A percentile compares a stretch with the other conserved stretches of the same genome.
Evolutionary conservation across 75 land plant species (phyloP).

Genomic region (Pseudotsuga menziesii): DNA sequence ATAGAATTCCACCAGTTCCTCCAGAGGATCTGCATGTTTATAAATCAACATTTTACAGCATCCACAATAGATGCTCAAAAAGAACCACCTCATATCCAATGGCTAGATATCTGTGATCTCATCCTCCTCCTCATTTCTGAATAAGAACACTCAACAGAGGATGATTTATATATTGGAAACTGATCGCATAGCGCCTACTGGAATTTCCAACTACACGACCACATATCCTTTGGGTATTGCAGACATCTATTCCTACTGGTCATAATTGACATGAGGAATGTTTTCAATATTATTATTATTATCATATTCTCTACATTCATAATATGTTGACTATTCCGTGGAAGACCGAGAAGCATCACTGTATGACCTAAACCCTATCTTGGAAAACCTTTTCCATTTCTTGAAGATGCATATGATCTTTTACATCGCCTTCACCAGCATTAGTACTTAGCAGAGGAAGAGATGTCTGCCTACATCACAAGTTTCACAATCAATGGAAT

Average conservation of each 20-base stretch:
- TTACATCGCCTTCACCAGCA: background rate
- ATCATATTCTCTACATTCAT: no score
- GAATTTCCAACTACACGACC: slow-evolving; percentile 49
- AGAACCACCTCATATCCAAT: slow-evolving; percentile 73
- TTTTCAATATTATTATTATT: no score
- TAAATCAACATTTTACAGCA: slow-evolving; percentile 65
- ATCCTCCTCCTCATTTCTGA: slow-evolving; percentile 18
- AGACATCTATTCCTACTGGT: background rate
- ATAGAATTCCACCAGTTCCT: slow-evolving; percentile 64
- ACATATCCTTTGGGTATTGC: background rate
- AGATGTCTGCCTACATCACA: background rate
- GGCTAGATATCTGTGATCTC: background rate
- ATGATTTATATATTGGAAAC: slow-evolving; percentile 24
- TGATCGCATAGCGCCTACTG: slow-evolving; percentile 39
- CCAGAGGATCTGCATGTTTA: slow-evolving; percentile 22
- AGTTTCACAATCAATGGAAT: background rate
- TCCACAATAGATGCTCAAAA: slow-evolving; percentile 86
- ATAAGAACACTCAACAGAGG: slow-evolving; percentile 42
- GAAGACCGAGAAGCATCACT: no score
- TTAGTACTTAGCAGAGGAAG: no score
- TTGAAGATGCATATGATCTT: background rate
- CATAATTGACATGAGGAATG: no score
- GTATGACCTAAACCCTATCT: background rate
- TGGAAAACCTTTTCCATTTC: background rate
- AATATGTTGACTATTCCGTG: no score